Percentiles rank a stretch among this genome's conserved stretches.
Conservation (phyloP, 202 grass and related monocot genomes). For the Zizania palustris region DNA sequence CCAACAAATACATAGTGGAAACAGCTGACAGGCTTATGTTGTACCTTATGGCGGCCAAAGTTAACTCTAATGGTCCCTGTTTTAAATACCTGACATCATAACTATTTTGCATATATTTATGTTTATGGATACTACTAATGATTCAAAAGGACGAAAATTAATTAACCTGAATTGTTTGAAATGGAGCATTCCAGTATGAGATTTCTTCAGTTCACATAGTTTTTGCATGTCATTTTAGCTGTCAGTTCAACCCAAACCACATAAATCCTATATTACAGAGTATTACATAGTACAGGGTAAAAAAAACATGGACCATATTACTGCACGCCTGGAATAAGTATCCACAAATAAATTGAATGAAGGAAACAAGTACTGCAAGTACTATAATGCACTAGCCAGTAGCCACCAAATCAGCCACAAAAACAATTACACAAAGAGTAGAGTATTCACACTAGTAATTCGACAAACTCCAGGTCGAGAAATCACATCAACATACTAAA, state of each 20-base stretch:
- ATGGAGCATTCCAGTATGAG: background rate
- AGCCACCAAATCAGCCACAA: background rate
- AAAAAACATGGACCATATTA: background rate
- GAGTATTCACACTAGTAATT: background rate
- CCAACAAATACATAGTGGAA: background rate
- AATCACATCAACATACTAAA: background rate
- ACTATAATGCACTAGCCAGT: background rate
- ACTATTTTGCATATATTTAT: background rate
- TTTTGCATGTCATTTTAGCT: slow-evolving; percentile 1
- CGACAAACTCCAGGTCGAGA: background rate
- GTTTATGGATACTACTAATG: background rate
- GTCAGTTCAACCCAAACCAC: background rate
- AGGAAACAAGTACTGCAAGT: background rate
- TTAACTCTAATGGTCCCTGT: background rate
- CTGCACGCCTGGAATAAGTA: background rate
- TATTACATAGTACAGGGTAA: background rate
- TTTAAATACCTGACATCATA: background rate
- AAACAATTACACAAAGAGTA: background rate
- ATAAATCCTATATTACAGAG: background rate
- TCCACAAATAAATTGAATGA: background rate
- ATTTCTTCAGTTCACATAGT: background rate
- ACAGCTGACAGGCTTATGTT: background rate
- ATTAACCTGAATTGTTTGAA: background rate
- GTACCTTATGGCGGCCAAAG: background rate
- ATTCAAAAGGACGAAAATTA: background rate